These are phyloP conservation scores for Hydrangea macrophylla DNA, from an alignment of 148 eudicot species.

Conservation along the genomic window DNA sequence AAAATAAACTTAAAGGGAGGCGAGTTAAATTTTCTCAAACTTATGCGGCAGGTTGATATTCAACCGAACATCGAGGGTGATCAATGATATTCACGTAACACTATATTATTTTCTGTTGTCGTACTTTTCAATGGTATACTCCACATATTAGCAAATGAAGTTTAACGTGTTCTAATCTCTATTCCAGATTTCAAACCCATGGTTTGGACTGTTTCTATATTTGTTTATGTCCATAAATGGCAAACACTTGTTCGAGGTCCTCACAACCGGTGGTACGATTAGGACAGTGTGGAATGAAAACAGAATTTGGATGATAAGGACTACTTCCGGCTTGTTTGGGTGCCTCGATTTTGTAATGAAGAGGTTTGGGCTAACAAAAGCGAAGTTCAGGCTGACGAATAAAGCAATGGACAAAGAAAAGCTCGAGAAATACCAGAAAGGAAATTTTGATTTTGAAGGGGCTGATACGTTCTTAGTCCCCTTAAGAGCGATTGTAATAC, in stretches of 20 bases:
- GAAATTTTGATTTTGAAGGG: constrained; percentile 9
- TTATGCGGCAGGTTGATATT: no score
- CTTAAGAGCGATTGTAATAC: background rate
- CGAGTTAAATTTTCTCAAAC: no score
- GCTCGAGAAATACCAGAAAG: constrained; percentile 13
- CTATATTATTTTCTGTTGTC: no score
- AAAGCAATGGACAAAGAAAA: constrained; percentile 7
- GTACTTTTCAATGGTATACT: no score
- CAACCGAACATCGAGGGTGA: no score
- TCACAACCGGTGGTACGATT: constrained; percentile 5
- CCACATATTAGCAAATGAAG: no score
- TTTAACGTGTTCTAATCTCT: background rate
- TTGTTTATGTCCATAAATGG: background rate
- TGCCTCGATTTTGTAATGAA: constrained; percentile 4
- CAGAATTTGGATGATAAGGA: constrained; percentile 15
- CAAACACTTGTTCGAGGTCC: constrained; percentile 12
- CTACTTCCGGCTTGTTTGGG: constrained; percentile 5
- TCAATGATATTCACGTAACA: no score
- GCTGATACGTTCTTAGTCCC: constrained; percentile 1
- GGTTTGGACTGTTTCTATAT: background rate
- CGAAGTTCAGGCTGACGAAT: constrained; percentile 1
- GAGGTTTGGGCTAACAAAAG: background rate
- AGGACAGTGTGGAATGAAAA: constrained; percentile 16
- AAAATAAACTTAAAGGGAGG: no score
- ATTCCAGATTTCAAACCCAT: background rate